These are phyloP conservation scores for Acer saccharum DNA, from an alignment of 345 rosid genomes.

Conservation along the genomic window DNA sequence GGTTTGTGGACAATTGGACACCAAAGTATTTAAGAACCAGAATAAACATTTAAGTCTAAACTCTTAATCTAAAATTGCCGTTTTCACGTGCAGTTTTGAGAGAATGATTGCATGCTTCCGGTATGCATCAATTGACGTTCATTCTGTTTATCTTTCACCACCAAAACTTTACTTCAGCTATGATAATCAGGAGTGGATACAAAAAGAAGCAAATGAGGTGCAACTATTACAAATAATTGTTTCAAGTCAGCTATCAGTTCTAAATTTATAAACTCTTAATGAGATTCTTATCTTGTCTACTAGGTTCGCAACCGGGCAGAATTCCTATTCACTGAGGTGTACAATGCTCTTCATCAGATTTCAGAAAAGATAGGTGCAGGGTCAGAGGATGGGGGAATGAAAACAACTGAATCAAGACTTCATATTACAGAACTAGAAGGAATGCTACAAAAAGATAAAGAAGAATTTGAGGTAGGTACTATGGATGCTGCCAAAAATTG, in stretches of 20 bases:
- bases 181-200: constrained; percentile 82
- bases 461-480: constrained; percentile 71
- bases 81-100: constrained; percentile 67
- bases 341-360: constrained; percentile 57
- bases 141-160: constrained; percentile 84
- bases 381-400: constrained; percentile 32
- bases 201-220: constrained; percentile 83
- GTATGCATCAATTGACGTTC: constrained; percentile 86
- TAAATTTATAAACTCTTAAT: constrained; percentile 16
- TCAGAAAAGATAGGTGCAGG: constrained; percentile 47
- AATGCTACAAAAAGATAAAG: constrained; percentile 65
- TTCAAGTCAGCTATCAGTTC: constrained; percentile 10
- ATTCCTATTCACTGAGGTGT: constrained; percentile 65
- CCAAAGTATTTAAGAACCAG: not conserved
- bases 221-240: constrained; percentile 12
- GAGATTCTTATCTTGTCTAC: constrained; percentile 21
- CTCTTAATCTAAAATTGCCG: constrained; percentile 28
- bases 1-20: not conserved
- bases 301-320: constrained; percentile 66
- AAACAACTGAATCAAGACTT: constrained; percentile 36
- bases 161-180: constrained; percentile 72
- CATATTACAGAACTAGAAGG: constrained; percentile 58
- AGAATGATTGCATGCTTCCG: constrained; percentile 97
- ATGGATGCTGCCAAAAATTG: constrained; percentile 2
- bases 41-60: constrained; percentile 14